phyloP scores from a whole-genome alignment of 2,329 filamentous ascomycete species.

The Diaporthe destruens region DNA sequence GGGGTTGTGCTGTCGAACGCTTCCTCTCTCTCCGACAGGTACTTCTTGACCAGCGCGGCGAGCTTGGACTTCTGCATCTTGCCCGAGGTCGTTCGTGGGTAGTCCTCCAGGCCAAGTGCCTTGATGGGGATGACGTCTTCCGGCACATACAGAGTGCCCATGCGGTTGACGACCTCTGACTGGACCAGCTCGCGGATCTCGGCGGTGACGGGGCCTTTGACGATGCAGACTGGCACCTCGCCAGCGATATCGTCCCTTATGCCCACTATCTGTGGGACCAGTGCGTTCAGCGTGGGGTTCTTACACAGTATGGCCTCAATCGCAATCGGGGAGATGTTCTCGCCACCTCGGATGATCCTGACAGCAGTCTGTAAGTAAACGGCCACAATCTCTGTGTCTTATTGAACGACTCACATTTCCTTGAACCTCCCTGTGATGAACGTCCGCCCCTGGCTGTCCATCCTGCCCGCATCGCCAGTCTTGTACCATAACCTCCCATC shows the following conservation, averaged over 20 bases:
- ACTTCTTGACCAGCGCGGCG: conserved; percentile 13
- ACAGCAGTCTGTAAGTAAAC: not conserved
- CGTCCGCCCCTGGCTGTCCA: conserved; percentile 20
- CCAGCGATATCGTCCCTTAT: conserved; percentile 23
- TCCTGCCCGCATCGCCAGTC: conserved; percentile 27
- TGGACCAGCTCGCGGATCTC: conserved; percentile 32
- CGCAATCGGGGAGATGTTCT: conserved; percentile 33
- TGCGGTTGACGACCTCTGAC: conserved; percentile 30
- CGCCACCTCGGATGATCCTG: conserved; percentile 37
- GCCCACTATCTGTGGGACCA: conserved; percentile 29
- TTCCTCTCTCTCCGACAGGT: not conserved
- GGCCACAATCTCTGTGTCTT: not conserved
- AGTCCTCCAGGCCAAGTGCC: conserved; percentile 32
- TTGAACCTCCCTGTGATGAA: conserved; percentile 32
- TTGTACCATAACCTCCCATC: conserved; percentile 35
- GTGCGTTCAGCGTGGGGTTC: conserved; percentile 12
- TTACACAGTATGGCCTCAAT: conserved; percentile 15
- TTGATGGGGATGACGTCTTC: conserved; percentile 30
- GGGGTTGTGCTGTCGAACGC: not conserved
- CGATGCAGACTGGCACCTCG: conserved; percentile 32
- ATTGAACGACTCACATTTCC: conserved; percentile 20
- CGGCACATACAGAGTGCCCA: conserved; percentile 33
- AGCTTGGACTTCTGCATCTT: conserved; percentile 35
- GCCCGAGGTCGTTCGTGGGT: conserved; percentile 23
- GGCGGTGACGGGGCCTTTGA: conserved; percentile 5